A percentile compares a stretch with the other conserved stretches of the same genome.
Conservation (phyloP, 495 filamentous ascomycete species). For the Pseudotulostoma volvatum region DNA sequence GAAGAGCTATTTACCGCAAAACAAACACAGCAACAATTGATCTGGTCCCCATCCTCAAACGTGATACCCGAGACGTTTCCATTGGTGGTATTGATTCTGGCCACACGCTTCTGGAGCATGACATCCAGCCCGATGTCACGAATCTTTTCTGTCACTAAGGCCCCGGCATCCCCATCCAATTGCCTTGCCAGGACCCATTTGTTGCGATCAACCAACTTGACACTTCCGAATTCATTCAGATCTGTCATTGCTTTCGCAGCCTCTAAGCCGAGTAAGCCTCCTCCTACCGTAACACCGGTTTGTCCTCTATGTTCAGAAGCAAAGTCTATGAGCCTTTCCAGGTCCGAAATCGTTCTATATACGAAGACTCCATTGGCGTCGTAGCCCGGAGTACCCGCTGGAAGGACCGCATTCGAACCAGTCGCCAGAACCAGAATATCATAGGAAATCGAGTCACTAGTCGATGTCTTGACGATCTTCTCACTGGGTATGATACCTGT, state of each 20-base stretch:
- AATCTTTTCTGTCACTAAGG: slow-evolving; percentile 73
- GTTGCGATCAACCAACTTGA: slow-evolving; percentile 79
- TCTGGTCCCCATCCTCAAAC: slow-evolving; percentile 72
- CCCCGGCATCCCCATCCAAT: slow-evolving; percentile 71
- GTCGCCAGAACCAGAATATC: slow-evolving; percentile 85
- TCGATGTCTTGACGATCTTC: slow-evolving; percentile 57
- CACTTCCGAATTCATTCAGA: slow-evolving; percentile 55
- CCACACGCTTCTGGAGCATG: slow-evolving; percentile 61
- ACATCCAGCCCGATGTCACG: slow-evolving; percentile 69
- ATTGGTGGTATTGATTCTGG: slow-evolving; percentile 52
- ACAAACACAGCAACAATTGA: slow-evolving; percentile 73
- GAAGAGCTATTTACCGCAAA: slow-evolving; percentile 67
- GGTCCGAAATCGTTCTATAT: slow-evolving; percentile 79
- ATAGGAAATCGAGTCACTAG: slow-evolving; percentile 56
- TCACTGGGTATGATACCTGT: slow-evolving; percentile 46
- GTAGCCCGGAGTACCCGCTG: slow-evolving; percentile 63
- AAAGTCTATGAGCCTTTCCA: slow-evolving; percentile 67
- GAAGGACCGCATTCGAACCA: slow-evolving; percentile 78
- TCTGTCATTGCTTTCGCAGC: slow-evolving; percentile 95
- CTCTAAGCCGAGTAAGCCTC: slow-evolving; percentile 78
- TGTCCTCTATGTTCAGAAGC: slow-evolving; percentile 47
- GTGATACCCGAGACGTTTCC: slow-evolving; percentile 57
- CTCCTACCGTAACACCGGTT: slow-evolving; percentile 72
- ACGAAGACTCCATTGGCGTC: slow-evolving; percentile 84
- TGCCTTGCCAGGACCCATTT: slow-evolving; percentile 79